phyloP scores from a whole-genome alignment of 2,329 filamentous ascomycete genomes.

The Basipetospora chlamydospora region DNA sequence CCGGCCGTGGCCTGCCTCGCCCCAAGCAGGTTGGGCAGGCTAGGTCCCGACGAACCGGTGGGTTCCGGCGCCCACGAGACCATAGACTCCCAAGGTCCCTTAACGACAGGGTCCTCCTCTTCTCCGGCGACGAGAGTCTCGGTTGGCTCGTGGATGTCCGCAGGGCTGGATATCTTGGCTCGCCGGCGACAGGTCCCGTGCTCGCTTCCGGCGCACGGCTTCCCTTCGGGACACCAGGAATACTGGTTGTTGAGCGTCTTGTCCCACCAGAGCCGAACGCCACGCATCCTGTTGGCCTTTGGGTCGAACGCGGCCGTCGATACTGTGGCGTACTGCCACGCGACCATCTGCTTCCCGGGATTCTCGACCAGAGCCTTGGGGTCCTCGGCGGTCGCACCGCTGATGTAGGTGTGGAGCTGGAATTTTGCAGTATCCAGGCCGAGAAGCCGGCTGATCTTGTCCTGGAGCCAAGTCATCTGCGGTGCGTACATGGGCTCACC shows the following conservation, averaged over 20 bases:
- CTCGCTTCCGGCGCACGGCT: neutral
- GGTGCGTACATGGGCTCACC: neutral
- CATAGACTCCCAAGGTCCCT: neutral
- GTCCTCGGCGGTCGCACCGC: neutral
- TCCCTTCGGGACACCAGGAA: neutral
- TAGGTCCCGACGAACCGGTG: too few relatives aligned
- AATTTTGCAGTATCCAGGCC: neutral
- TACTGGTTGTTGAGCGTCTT: neutral
- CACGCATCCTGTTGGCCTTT: neutral
- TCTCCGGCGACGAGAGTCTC: neutral
- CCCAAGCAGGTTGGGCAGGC: too few relatives aligned
- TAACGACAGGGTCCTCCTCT: neutral
- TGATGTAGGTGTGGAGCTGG: neutral
- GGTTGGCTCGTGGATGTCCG: too few relatives aligned
- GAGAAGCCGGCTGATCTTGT: neutral
- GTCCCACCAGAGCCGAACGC: slow-evolving; percentile 1
- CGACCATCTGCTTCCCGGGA: neutral
- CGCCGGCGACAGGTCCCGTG: neutral
- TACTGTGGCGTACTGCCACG: neutral
- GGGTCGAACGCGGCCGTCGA: neutral
- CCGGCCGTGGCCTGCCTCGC: neutral
- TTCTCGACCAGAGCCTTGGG: neutral
- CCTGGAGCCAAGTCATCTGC: neutral
- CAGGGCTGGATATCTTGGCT: too few relatives aligned
- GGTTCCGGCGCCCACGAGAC: too few relatives aligned